A percentile compares a stretch with the other conserved stretches of the same genome.
These are phyloP conservation scores for Astragalus glycyphyllos DNA, from an alignment of 306 rosid species.

Conservation along the genomic window DNA sequence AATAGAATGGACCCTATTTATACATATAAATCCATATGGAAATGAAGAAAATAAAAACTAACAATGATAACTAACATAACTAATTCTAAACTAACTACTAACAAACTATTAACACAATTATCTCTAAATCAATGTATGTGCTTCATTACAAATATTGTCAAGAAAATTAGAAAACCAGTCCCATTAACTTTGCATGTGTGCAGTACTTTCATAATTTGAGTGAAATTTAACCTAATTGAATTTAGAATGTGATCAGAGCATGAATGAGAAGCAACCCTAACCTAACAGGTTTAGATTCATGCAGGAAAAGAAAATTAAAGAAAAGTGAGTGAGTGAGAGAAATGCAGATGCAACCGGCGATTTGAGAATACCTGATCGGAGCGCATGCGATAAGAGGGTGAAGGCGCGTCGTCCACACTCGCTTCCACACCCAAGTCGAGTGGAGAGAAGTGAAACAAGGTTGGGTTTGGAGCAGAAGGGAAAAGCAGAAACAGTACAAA, in stretches of 20 bases:
- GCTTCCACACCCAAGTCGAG: neutral
- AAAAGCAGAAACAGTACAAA: too few relatives aligned
- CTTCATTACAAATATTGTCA: neutral
- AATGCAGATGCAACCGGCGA: slow-evolving; percentile 9
- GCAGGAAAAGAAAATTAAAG: neutral
- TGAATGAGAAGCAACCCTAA: slow-evolving; percentile 14
- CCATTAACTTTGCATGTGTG: slow-evolving; percentile 2
- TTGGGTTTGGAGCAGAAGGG: neutral
- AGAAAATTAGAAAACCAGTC: slow-evolving; percentile 17
- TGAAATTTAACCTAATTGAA: neutral
- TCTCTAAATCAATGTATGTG: too few relatives aligned
- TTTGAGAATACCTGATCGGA: slow-evolving; percentile 41
- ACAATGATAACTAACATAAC: too few relatives aligned
- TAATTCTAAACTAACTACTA: too few relatives aligned
- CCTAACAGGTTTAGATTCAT: slow-evolving; percentile 10
- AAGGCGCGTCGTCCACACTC: slow-evolving; percentile 35
- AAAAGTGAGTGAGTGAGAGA: slow-evolving; percentile 1
- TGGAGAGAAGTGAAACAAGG: neutral
- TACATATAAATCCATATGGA: too few relatives aligned
- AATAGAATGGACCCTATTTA: too few relatives aligned
- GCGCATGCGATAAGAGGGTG: neutral
- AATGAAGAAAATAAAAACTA: too few relatives aligned
- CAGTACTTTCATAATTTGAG: neutral
- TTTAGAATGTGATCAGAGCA: neutral
- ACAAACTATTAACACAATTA: too few relatives aligned